These are phyloP conservation scores for Mortierella sp. DNA, from an alignment of 371 early-diverging fungal species.

Conservation along the genomic window DNA sequence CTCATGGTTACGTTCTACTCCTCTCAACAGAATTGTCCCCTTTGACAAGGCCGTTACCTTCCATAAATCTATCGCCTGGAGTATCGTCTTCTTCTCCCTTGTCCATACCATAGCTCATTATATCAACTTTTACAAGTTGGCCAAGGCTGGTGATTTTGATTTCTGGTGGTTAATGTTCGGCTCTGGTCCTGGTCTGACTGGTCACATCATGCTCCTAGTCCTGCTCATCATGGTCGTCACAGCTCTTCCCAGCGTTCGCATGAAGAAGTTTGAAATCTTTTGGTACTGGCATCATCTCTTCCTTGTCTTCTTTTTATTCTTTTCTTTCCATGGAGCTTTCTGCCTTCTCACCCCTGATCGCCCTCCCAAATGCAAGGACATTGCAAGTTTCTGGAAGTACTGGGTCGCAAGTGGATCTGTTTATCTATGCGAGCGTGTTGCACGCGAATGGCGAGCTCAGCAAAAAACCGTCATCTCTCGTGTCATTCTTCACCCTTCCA, in stretches of 20 bases:
- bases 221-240: constrained; percentile 81
- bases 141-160: constrained; percentile 68
- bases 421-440: constrained; percentile 78
- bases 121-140: constrained; percentile 74
- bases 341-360: constrained; percentile 84
- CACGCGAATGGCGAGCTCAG: constrained; percentile 78
- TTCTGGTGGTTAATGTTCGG: constrained; percentile 66
- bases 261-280: constrained; percentile 81
- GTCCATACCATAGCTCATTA: constrained; percentile 81
- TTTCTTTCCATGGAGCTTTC: constrained; percentile 85
- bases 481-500: constrained; percentile 72
- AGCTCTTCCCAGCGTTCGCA: constrained; percentile 69
- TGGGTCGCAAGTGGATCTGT: constrained; percentile 76
- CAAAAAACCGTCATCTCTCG: constrained; percentile 74
- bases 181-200: constrained; percentile 82
- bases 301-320: constrained; percentile 80
- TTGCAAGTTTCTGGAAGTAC: constrained; percentile 85
- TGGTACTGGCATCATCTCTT: constrained; percentile 91
- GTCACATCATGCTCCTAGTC: constrained; percentile 80
- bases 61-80: constrained; percentile 75
- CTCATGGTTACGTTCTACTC: constrained; percentile 77
- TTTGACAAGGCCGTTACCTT: constrained; percentile 83
- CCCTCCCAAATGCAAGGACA: constrained; percentile 75
- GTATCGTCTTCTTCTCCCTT: constrained; percentile 77
- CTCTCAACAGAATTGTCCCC: constrained; percentile 70